Base-by-base conservation (phyloP, 352 stramenopile species). In the Globisporangium megalacanthum region DNA sequence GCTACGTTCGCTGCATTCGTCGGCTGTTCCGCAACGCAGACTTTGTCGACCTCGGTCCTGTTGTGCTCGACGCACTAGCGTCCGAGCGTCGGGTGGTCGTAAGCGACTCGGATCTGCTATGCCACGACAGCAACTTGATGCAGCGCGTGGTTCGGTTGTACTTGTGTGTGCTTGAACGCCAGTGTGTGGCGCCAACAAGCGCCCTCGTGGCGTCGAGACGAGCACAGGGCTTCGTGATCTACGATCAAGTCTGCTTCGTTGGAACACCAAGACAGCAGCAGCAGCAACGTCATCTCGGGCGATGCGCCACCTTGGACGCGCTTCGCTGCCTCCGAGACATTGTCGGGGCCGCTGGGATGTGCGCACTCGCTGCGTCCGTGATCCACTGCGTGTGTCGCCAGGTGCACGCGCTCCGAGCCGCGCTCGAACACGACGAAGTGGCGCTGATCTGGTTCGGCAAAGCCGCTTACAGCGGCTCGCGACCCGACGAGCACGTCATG, bases 401-500 rank as follows among this genome's bases (percentile, higher is more conserved):
- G 35, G 39, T 60, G 7, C 61, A 64, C 22, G 17, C 35, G 5
- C 60, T 77, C 22, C 61, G 54, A 25, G n/a, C 1, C 5, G 13
- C 22, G 14, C 52, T 77, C 20, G 60, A 72, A 22, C 56, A 58
- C 2, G 69, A 77, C 57, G 60, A 69, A 42, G 66, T 77, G 49
- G 66, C 69, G 36, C 42, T 77, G 6, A 70, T 72, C 22, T 62
- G 69, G 17, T 57, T 74, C 14, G 66, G 57, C 39, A 59, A 69
- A 50, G 53, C 60, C 36, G 54, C 63, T 25, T 57, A 62, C 8
- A 55, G 42, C n/a, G 42, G 42, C 13, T 29, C 64, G 19, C 57
- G 65, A 25, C 45, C 59, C 17, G 56, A 15, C 50, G 69, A 77
- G 31, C 60, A 70, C 4, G 52, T 48, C 41, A 66, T 72, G 60